phyloP scores from a whole-genome alignment of 257 asterid genomes.

The Plantago elongata region DNA sequence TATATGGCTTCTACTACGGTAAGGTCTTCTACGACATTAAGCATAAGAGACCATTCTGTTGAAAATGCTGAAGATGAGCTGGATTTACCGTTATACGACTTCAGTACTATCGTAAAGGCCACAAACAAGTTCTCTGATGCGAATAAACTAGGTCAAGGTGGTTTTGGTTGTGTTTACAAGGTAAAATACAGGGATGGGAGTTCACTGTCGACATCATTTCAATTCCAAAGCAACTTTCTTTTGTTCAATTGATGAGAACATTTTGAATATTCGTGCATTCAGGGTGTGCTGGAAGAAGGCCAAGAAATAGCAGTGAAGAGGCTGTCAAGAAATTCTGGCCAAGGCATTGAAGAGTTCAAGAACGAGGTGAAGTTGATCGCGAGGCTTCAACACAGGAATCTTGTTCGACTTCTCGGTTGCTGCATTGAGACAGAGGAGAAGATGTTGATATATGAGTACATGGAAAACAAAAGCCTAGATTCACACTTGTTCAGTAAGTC shows the following conservation, averaged over 20 bases:
- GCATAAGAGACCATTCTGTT: conserved; percentile 44
- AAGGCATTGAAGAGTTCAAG: conserved; percentile 68
- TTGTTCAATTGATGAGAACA: background rate
- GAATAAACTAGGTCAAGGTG: conserved; percentile 81
- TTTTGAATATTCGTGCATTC: background rate
- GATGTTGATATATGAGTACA: conserved; percentile 63
- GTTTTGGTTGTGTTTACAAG: conserved; percentile 82
- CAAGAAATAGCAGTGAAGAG: conserved; percentile 70
- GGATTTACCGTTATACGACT: conserved; percentile 65
- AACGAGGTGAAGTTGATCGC: conserved; percentile 72
- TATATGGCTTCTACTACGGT: conserved; percentile 35
- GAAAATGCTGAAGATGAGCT: conserved; percentile 53
- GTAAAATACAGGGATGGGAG: conserved; percentile 19
- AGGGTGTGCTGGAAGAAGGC: conserved; percentile 57
- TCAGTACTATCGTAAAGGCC: conserved; percentile 41
- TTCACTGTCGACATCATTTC: background rate
- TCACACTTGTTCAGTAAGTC: conserved; percentile 55
- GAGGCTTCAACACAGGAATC: conserved; percentile 65
- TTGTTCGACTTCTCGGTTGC: conserved; percentile 69
- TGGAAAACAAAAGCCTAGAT: conserved; percentile 73
- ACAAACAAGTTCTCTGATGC: conserved; percentile 53
- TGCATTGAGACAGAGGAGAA: conserved; percentile 68
- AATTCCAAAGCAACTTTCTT: background rate
- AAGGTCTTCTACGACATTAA: conserved; percentile 35
- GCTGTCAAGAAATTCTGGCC: conserved; percentile 62